Evolutionary conservation across 176 grass and related monocot genomes (phyloP).

Genomic region (Hordeum vulgare): MorexV3_pseudomolecules_assembly NC_058519.1:500295213-500295712

Average conservation of each 20-base stretch:
- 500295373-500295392: background rate
- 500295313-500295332: background rate
- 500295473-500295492: background rate
- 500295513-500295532: background rate
- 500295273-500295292: background rate
- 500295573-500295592: background rate
- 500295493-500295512: background rate
- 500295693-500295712: too few relatives aligned
- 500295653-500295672: too few relatives aligned
- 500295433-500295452: background rate
- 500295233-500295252: background rate
- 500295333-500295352: background rate
- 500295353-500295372: background rate
- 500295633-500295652: too few relatives aligned
- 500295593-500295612: background rate
- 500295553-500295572: background rate
- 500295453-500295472: background rate
- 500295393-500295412: background rate
- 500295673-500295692: too few relatives aligned
- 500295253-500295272: background rate
- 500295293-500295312: background rate
- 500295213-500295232: background rate
- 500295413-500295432: background rate
- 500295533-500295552: background rate
- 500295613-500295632: background rate